phyloP scores from a whole-genome alignment of 2,329 filamentous ascomycete genomes.

The Ophiosphaerella herpotricha region DNA sequence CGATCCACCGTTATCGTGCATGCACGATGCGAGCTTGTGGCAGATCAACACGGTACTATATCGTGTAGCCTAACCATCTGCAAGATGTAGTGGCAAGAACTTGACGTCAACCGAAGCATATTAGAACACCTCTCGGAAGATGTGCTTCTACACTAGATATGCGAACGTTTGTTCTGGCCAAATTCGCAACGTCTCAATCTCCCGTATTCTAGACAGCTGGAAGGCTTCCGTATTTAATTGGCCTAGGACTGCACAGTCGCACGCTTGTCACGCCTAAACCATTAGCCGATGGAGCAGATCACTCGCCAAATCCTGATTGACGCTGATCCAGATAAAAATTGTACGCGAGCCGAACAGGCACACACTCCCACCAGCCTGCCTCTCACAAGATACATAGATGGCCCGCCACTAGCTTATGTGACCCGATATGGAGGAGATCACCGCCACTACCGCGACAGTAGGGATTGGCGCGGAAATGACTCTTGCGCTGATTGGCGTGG shows the following conservation, averaged over 20 bases:
- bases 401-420: too few relatives aligned
- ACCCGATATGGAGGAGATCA: not conserved
- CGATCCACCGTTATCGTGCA: conserved; percentile 15
- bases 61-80: not conserved
- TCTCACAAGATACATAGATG: not conserved
- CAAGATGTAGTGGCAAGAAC: conserved; percentile 8
- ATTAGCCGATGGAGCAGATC: conserved; percentile 6
- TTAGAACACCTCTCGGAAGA: conserved; percentile 13
- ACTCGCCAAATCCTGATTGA: conserved; percentile 3
- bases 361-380: not conserved
- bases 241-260: conserved; percentile 2
- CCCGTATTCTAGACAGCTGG: too few relatives aligned
- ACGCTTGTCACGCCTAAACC: not conserved
- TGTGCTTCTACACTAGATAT: not conserved
- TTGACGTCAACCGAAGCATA: conserved; percentile 30
- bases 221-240: not conserved
- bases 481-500: not conserved
- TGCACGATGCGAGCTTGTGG: conserved; percentile 19
- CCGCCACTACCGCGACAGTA: not conserved
- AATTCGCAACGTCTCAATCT: too few relatives aligned
- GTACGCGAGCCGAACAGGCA: conserved; percentile 4
- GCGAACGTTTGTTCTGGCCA: not conserved
- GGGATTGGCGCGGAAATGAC: not conserved
- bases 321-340: conserved; percentile 9
- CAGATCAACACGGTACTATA: conserved; percentile 17